Conservation (phyloP, 192 early-diverging fungal species). For the Linnemannia elongata region DNA sequence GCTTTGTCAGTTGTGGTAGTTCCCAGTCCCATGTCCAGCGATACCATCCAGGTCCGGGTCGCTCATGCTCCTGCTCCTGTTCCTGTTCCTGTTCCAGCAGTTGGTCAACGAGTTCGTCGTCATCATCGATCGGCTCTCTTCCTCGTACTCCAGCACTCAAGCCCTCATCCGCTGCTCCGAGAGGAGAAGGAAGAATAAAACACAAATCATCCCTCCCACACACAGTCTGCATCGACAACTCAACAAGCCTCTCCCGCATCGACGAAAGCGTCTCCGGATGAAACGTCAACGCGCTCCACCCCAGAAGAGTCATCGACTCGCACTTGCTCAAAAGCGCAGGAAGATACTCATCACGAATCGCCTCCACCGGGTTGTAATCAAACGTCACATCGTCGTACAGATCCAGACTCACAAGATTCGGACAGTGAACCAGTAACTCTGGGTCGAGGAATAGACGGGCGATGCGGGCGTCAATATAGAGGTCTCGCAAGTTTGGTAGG, state of each 20-base stretch:
- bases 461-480: neutral
- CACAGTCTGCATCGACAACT: neutral
- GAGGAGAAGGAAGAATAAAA: neutral
- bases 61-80: neutral
- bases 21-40: neutral
- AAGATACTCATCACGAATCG: neutral
- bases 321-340: neutral
- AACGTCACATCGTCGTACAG: neutral
- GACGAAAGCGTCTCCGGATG: neutral
- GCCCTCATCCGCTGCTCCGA: too few species aligned
- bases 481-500: neutral
- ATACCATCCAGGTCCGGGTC: neutral
- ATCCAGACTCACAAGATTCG: neutral
- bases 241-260: neutral
- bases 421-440: neutral
- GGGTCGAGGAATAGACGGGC: neutral
- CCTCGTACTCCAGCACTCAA: too few species aligned
- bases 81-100: too few species aligned
- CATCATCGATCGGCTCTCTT: neutral
- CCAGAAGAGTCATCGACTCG: neutral
- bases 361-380: neutral
- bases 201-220: neutral
- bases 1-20: neutral
- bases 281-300: neutral
- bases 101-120: too few species aligned